Evolutionary conservation across 345 rosid species (phyloP).

Genomic region (Nephelium lappaceum): DNA sequence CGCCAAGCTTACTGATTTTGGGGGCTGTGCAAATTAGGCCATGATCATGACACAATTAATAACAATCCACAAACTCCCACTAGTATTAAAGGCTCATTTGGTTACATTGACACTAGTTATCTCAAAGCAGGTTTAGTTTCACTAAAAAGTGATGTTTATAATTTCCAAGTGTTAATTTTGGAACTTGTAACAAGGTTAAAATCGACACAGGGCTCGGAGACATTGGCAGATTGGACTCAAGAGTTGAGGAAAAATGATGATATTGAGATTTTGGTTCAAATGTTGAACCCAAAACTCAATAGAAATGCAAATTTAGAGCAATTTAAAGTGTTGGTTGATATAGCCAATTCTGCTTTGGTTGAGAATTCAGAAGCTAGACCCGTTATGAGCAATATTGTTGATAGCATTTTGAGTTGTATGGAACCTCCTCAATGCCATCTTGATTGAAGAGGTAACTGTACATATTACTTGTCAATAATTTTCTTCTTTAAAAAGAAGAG

Average conservation of each 20-base stretch:
- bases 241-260: slow-evolving; percentile 29
- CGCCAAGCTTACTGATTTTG: slow-evolving; percentile 52
- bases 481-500: too few species aligned
- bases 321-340: slow-evolving; percentile 30
- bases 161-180: slow-evolving; percentile 40
- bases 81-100: slow-evolving; percentile 42
- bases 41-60: neutral
- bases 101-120: slow-evolving; percentile 39
- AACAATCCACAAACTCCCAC: slow-evolving; percentile 20
- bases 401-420: slow-evolving; percentile 31
- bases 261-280: slow-evolving; percentile 13
- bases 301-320: slow-evolving; percentile 36
- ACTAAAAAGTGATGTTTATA: slow-evolving; percentile 43
- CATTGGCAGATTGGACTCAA: slow-evolving; percentile 46
- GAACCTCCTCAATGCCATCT: slow-evolving; percentile 6
- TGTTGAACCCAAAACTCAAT: slow-evolving; percentile 47
- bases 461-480: neutral
- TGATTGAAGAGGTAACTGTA: slow-evolving; percentile 19
- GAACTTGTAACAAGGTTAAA: slow-evolving; percentile 46
- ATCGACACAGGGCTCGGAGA: slow-evolving; percentile 37
- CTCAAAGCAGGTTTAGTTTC: slow-evolving; percentile 41
- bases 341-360: slow-evolving; percentile 34
- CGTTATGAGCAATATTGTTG: slow-evolving; percentile 28
- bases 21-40: slow-evolving; percentile 52
- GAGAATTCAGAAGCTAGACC: slow-evolving; percentile 46